These are phyloP conservation scores for Alnus glutinosa DNA, from an alignment of 306 rosid genomes.

Conservation along the genomic window DNA sequence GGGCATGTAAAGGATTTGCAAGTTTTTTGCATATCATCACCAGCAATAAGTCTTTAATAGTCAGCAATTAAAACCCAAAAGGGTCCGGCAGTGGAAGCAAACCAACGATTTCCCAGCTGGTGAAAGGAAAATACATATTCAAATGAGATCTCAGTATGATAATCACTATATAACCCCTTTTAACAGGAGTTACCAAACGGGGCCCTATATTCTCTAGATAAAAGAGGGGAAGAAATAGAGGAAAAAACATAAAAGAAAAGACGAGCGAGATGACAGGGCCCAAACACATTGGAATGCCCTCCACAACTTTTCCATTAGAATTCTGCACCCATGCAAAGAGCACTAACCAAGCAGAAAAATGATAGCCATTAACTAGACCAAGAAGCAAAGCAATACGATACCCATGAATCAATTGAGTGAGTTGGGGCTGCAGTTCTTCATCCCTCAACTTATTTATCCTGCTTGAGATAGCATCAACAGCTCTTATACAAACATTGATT, in stretches of 20 bases:
- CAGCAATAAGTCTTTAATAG: conserved; percentile 1
- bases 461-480: conserved; percentile 71
- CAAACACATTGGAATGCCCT: conserved; percentile 16
- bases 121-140: conserved; percentile 23
- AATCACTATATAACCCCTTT: too few relatives aligned
- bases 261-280: neutral
- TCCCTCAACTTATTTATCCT: conserved; percentile 87
- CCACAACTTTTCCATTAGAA: conserved; percentile 5
- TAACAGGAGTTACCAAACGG: too few relatives aligned
- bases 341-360: conserved; percentile 5
- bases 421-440: conserved; percentile 88
- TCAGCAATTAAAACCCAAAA: neutral
- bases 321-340: neutral
- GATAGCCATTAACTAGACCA: conserved; percentile 22
- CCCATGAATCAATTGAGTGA: conserved; percentile 84
- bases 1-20: neutral
- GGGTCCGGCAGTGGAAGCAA: conserved; percentile 5
- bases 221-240: neutral
- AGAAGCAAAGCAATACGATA: conserved; percentile 46
- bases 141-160: neutral
- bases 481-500: conserved; percentile 77
- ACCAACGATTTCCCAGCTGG: conserved; percentile 26
- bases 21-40: neutral
- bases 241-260: neutral
- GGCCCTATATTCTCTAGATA: neutral